Conservation (phyloP, 1,284 basidiomycete species). For the Sanghuangporus sanghuang region DNA sequence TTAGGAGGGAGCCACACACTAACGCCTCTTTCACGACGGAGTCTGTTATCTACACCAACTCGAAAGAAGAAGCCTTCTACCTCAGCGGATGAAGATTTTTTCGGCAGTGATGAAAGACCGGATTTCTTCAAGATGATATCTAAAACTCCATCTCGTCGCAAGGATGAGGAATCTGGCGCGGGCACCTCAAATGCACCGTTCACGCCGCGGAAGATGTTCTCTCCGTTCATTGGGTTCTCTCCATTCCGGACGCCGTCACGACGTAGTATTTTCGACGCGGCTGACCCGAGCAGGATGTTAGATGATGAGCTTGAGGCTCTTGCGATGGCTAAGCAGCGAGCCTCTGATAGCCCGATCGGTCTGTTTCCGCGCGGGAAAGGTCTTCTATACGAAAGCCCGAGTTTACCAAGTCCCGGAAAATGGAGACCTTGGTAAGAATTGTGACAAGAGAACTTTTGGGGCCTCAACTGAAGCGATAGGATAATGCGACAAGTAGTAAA, state of each 20-base stretch:
- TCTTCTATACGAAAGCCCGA: slow-evolving; percentile 17
- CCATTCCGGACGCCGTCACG: slow-evolving; percentile 18
- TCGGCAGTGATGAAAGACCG: slow-evolving; percentile 1
- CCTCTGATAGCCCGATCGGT: slow-evolving; percentile 13
- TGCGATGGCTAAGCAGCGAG: slow-evolving; percentile 5
- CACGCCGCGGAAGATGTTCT: slow-evolving; percentile 11
- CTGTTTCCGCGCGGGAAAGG: slow-evolving; percentile 13
- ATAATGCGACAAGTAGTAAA: not conserved
- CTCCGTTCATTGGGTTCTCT: slow-evolving; percentile 11
- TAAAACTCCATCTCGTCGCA: not conserved
- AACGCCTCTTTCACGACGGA: slow-evolving; percentile 2
- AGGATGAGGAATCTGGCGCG: not conserved
- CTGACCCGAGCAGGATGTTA: slow-evolving; percentile 12
- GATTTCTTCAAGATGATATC: slow-evolving; percentile 1
- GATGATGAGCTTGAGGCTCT: slow-evolving; percentile 17
- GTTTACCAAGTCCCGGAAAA: slow-evolving; percentile 14
- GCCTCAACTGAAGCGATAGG: not conserved
- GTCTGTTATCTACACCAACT: slow-evolving; percentile 11
- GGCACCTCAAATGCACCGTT: not conserved
- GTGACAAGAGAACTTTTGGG: not conserved
- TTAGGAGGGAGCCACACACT: not conserved
- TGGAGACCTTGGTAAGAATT: slow-evolving; percentile 12
- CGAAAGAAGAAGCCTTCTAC: slow-evolving; percentile 2
- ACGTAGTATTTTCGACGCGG: slow-evolving; percentile 12
- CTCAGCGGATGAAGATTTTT: not conserved